Conservation (phyloP, 169 alveolate species). For the Blepharisma undulans region DNA sequence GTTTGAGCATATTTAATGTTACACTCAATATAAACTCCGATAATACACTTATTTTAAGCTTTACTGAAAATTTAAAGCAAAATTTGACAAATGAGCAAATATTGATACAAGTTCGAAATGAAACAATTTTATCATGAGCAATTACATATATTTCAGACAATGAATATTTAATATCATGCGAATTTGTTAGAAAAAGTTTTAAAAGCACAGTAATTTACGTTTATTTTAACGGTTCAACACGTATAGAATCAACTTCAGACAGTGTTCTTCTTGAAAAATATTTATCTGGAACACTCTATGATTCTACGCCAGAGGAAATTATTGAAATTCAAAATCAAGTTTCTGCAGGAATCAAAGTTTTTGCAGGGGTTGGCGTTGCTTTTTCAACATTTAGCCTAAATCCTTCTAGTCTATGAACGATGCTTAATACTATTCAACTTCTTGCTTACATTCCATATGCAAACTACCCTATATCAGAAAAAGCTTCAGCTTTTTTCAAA, state of each 20-base stretch:
- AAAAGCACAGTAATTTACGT: neutral
- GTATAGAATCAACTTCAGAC: neutral
- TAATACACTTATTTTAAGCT: neutral
- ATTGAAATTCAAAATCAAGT: neutral
- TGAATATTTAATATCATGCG: neutral
- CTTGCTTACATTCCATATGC: neutral
- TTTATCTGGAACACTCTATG: neutral
- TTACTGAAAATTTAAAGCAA: neutral
- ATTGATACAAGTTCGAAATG: neutral
- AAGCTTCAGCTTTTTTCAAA: neutral
- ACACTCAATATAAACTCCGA: no score
- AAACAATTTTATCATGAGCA: neutral
- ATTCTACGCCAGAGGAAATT: neutral
- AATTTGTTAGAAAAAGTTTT: neutral
- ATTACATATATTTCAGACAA: neutral
- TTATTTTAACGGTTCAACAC: neutral
- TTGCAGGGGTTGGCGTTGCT: neutral
- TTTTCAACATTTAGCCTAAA: neutral
- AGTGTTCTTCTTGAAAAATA: neutral
- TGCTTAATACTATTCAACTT: slow-evolving; percentile 30
- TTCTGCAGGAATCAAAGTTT: neutral
- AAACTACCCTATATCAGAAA: neutral
- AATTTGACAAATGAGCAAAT: neutral
- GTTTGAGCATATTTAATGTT: no score
- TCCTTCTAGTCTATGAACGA: neutral